phyloP scores from a whole-genome alignment of 1,139 yeast species.

The Candida tropicalis region DNA sequence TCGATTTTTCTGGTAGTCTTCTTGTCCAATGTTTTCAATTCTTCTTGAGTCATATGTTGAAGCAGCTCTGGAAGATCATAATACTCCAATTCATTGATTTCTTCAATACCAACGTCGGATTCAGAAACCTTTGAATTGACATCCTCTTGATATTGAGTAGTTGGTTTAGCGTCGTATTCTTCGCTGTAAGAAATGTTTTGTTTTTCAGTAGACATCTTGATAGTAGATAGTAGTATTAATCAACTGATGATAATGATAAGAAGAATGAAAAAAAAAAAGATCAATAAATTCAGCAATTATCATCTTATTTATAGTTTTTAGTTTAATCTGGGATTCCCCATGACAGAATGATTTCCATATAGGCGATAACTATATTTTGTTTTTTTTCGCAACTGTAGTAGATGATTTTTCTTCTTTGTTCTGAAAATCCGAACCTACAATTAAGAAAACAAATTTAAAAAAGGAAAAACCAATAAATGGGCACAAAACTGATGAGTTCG shows the following conservation, averaged over 20 bases:
- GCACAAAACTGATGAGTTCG: no score
- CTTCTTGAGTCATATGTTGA: conserved; percentile 35
- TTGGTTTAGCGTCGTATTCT: conserved; percentile 10
- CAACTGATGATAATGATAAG: neutral
- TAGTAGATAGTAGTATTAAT: neutral
- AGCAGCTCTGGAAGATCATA: conserved; percentile 35
- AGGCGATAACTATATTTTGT: no score
- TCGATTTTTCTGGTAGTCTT: conserved; percentile 53
- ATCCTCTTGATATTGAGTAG: conserved; percentile 12
- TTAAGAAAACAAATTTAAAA: no score
- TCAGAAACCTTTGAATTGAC: conserved; percentile 8
- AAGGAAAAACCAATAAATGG: no score
- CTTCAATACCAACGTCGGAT: conserved; percentile 7
- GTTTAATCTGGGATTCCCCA: no score
- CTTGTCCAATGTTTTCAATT: conserved; percentile 39
- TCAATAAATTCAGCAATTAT: neutral
- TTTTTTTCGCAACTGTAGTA: no score
- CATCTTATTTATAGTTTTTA: neutral
- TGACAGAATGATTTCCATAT: no score
- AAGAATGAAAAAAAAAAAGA: neutral
- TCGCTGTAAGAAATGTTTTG: neutral
- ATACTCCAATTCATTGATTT: conserved; percentile 13
- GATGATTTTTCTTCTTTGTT: no score
- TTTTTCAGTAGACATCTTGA: neutral
- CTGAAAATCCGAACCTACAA: no score